Evolutionary conservation across 495 filamentous ascomycete species (phyloP).

Genomic region (Haplographium delicatum): DNA sequence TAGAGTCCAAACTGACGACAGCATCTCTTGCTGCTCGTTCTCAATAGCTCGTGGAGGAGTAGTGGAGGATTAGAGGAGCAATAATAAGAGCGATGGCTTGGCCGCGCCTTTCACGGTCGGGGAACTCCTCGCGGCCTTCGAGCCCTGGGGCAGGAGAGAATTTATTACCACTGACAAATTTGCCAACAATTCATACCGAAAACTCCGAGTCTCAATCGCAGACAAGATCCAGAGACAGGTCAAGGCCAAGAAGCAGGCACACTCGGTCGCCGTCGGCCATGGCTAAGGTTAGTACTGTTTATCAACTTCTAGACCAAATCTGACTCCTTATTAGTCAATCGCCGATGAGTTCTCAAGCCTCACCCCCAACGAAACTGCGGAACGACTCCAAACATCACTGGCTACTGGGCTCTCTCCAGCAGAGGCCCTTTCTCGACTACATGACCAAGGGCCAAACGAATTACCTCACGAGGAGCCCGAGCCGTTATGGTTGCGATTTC

Average conservation of each 20-base stretch:
- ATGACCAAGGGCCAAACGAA: slow-evolving; percentile 85
- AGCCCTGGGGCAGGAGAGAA: neutral
- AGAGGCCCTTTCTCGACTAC: slow-evolving; percentile 72
- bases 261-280: slow-evolving; percentile 22
- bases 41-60: too few species aligned
- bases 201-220: slow-evolving; percentile 20
- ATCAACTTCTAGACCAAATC: neutral
- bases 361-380: slow-evolving; percentile 69
- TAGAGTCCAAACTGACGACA: slow-evolving; percentile 17
- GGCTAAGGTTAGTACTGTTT: slow-evolving; percentile 19
- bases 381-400: slow-evolving; percentile 76
- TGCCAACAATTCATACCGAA: slow-evolving; percentile 18
- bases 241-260: slow-evolving; percentile 21
- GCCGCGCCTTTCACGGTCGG: slow-evolving; percentile 20
- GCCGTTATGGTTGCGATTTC: slow-evolving; percentile 87
- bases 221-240: slow-evolving; percentile 14
- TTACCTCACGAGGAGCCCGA: slow-evolving; percentile 90
- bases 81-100: slow-evolving; percentile 20
- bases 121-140: too few species aligned
- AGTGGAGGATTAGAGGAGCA: neutral
- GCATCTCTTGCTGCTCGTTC: slow-evolving; percentile 21
- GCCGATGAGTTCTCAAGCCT: slow-evolving; percentile 46
- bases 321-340: slow-evolving; percentile 23
- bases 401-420: slow-evolving; percentile 71
- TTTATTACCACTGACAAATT: slow-evolving; percentile 21